A percentile compares a stretch with the other conserved stretches of the same genome.
phyloP scores from a whole-genome alignment of 2,329 filamentous ascomycete genomes.

The Kalmusia sp. region DNA sequence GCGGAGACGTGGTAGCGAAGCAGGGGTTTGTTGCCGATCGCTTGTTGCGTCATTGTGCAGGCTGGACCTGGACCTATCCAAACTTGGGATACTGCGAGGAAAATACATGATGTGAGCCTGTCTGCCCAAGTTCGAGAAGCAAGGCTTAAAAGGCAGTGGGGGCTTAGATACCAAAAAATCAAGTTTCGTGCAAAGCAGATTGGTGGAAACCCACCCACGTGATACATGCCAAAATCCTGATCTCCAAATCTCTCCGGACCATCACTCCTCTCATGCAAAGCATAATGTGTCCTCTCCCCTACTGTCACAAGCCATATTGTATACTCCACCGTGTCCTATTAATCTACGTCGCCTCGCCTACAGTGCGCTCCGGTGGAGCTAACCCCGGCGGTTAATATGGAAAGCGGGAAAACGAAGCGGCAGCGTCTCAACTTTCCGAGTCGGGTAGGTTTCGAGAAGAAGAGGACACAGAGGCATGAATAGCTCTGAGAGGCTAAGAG shows the following conservation, averaged over 20 bases:
- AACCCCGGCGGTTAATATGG: conserved; percentile 29
- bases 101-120: too few relatives aligned
- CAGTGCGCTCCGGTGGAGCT: conserved; percentile 6
- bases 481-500: neutral
- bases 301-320: neutral
- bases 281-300: conserved; percentile 20
- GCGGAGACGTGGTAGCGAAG: conserved; percentile 7
- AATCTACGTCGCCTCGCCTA: conserved; percentile 19
- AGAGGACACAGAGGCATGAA: conserved; percentile 21
- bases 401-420: conserved; percentile 27
- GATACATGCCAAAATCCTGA: neutral
- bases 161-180: neutral
- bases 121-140: neutral
- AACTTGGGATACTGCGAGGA: too few relatives aligned
- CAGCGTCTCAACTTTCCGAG: conserved; percentile 8
- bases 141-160: neutral
- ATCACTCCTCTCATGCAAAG: conserved; percentile 4
- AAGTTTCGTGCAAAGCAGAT: neutral
- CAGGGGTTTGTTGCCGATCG: conserved; percentile 14
- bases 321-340: conserved; percentile 29
- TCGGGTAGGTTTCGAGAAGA: conserved; percentile 19
- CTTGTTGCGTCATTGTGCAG: conserved; percentile 14
- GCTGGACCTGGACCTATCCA: too few relatives aligned
- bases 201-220: neutral
- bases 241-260: neutral